A percentile compares a stretch with the other conserved stretches of the same genome.
phyloP scores from a whole-genome alignment of 495 filamentous ascomycete species.

The Copromyces sp. region DNA sequence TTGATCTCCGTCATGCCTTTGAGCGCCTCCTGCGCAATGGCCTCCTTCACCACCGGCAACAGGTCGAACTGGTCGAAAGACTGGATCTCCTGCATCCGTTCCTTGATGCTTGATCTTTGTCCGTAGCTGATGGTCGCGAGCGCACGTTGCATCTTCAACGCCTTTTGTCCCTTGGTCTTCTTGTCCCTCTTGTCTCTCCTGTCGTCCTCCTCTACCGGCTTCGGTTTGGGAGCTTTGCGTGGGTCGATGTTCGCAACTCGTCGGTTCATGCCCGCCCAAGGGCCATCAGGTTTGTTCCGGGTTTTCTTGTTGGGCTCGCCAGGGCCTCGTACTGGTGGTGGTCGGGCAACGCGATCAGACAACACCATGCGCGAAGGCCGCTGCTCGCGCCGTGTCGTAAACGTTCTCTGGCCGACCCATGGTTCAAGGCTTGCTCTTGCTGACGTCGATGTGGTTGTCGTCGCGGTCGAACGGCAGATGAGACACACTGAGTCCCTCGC shows the following conservation, averaged over 20 bases:
- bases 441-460: not conserved
- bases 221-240: conserved; percentile 18
- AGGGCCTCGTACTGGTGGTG: conserved; percentile 29
- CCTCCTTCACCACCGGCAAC: conserved; percentile 60
- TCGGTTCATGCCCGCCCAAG: conserved; percentile 72
- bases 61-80: conserved; percentile 74
- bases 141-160: conserved; percentile 87
- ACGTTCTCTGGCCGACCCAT: conserved; percentile 27
- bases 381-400: conserved; percentile 24
- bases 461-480: conserved; percentile 19
- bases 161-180: conserved; percentile 45
- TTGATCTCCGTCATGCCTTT: conserved; percentile 57
- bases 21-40: conserved; percentile 60
- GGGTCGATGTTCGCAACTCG: conserved; percentile 49
- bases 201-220: conserved; percentile 21
- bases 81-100: conserved; percentile 53
- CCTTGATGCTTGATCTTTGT: conserved; percentile 57
- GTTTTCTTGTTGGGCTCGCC: conserved; percentile 23
- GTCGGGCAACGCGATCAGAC: conserved; percentile 57
- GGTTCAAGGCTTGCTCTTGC: conserved; percentile 9
- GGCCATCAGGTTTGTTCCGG: conserved; percentile 39
- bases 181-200: conserved; percentile 23
- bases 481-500: conserved; percentile 24
- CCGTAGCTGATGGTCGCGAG: conserved; percentile 65
- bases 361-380: conserved; percentile 67